These are phyloP conservation scores for Solanum dulcamara DNA, from an alignment of 257 asterid species.

Conservation along the genomic window DNA sequence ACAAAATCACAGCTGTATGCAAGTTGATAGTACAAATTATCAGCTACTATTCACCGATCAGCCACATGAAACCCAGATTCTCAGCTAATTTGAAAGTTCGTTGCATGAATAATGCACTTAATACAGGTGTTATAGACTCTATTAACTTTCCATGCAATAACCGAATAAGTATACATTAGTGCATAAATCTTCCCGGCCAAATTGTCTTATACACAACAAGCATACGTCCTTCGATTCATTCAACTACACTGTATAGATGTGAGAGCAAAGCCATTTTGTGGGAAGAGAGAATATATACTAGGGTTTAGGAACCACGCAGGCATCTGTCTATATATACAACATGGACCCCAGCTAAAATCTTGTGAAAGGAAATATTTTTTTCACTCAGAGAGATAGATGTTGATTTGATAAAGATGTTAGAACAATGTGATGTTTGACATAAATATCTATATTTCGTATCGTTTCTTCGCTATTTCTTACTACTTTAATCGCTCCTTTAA, in stretches of 20 bases:
- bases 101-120: neutral
- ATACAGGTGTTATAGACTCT: neutral
- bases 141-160: neutral
- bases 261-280: neutral
- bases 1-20: neutral
- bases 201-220: neutral
- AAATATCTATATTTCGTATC: neutral
- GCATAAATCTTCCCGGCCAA: neutral
- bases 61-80: neutral
- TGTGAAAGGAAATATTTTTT: neutral
- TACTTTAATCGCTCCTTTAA: neutral
- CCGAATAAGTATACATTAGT: neutral
- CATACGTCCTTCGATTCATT: neutral
- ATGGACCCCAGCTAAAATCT: neutral
- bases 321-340: neutral
- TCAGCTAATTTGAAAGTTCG: neutral
- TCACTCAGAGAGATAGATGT: neutral
- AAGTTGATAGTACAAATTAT: neutral
- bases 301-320: neutral
- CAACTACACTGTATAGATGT: neutral
- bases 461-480: neutral
- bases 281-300: neutral
- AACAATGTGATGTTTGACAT: neutral
- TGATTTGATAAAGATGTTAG: neutral
- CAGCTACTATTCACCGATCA: neutral